Conservation (phyloP, 345 rosid genomes). For the Geranium rotundifolium region DNA sequence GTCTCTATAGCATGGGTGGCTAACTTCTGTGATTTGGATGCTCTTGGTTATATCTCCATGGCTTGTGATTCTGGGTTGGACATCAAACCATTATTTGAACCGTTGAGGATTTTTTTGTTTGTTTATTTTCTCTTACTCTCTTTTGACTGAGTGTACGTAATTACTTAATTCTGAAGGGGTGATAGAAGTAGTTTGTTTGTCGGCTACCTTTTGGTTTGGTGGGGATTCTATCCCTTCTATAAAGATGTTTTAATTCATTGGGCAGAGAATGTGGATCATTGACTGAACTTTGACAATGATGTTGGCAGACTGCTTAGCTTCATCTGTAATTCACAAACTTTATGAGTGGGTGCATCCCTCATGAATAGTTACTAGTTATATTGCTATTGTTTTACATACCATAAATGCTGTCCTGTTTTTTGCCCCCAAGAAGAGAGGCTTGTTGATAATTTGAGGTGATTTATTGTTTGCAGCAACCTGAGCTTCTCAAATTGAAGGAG, state of each 20-base stretch:
- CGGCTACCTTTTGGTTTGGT: not conserved
- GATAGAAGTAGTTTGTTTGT: not conserved
- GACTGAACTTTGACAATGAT: not conserved
- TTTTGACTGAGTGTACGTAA: not conserved
- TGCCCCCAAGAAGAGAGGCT: slow-evolving; percentile 3
- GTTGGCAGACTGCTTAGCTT: not conserved
- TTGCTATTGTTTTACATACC: not conserved
- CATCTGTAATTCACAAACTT: not conserved
- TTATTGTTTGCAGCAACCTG: slow-evolving; percentile 59
- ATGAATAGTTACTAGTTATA: not conserved
- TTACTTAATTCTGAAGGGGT: not conserved
- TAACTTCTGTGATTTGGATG: not conserved
- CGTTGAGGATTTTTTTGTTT: not conserved
- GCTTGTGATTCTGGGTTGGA: not conserved
- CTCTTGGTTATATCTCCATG: not conserved
- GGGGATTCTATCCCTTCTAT: not conserved
- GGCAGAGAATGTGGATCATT: not conserved
- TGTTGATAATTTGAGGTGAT: slow-evolving; percentile 9
- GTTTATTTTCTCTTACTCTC: not conserved
- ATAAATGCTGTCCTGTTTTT: not conserved
- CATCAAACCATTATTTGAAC: not conserved
- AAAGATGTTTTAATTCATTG: not conserved
- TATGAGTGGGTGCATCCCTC: not conserved
- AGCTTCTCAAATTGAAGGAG: slow-evolving; percentile 77
- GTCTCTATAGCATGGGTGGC: not conserved